These are phyloP conservation scores for Candida railenensis DNA, from an alignment of 805 yeast genomes.

Conservation along the genomic window DNA sequence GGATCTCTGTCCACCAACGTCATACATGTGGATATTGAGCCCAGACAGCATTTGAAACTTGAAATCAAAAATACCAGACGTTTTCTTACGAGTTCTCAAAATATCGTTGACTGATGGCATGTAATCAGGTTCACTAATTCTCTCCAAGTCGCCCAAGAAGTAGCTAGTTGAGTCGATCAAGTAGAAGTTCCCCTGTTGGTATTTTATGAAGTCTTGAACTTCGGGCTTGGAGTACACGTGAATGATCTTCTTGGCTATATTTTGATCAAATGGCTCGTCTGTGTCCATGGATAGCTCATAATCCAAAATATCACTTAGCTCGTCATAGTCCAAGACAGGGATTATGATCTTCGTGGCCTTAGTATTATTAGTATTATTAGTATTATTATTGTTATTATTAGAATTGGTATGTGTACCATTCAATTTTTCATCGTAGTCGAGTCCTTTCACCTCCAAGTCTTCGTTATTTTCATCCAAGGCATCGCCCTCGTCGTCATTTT, in stretches of 20 bases:
- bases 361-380: too few species aligned
- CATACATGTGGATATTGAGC: slow-evolving; percentile 49
- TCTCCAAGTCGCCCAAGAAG: slow-evolving; percentile 64
- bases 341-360: too few species aligned
- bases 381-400: background rate
- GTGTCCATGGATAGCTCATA: slow-evolving; percentile 55
- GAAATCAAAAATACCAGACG: slow-evolving; percentile 88
- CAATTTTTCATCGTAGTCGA: slow-evolving; percentile 1
- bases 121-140: slow-evolving; percentile 61
- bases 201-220: slow-evolving; percentile 55
- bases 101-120: slow-evolving; percentile 77
- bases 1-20: slow-evolving; percentile 94
- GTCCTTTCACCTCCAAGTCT: slow-evolving; percentile 6
- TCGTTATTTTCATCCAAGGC: slow-evolving; percentile 1
- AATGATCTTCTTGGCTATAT: slow-evolving; percentile 47
- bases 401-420: slow-evolving; percentile 1
- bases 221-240: slow-evolving; percentile 56
- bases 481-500: slow-evolving; percentile 1
- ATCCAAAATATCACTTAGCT: slow-evolving; percentile 43
- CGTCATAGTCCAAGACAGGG: slow-evolving; percentile 28
- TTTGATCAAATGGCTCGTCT: slow-evolving; percentile 49
- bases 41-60: slow-evolving; percentile 68
- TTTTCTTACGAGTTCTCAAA: slow-evolving; percentile 83
- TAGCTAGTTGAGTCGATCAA: slow-evolving; percentile 82
- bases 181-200: slow-evolving; percentile 69